These are phyloP conservation scores for Didymella arachidicola DNA, from an alignment of 2,329 filamentous ascomycete species.

Conservation along the genomic window DNA sequence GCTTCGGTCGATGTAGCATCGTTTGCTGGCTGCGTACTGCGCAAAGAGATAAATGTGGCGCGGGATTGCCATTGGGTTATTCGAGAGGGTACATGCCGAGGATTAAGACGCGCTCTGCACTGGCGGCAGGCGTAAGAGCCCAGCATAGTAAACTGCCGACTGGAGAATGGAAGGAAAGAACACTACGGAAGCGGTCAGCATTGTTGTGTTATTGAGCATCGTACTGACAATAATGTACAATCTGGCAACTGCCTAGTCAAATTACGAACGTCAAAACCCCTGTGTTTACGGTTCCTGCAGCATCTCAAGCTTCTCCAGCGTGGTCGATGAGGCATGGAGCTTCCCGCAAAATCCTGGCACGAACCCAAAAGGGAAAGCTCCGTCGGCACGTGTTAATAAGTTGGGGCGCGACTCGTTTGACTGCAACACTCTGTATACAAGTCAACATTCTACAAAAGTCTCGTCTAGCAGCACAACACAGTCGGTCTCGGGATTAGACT, in stretches of 20 bases:
- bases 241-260: neutral
- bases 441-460: neutral
- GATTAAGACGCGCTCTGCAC: constrained; percentile 38
- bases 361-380: constrained; percentile 15
- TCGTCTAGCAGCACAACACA: neutral
- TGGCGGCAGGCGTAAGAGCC: constrained; percentile 46
- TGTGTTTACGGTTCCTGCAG: neutral
- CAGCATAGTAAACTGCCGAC: constrained; percentile 35
- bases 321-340: constrained; percentile 1
- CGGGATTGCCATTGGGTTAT: constrained; percentile 41
- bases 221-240: constrained; percentile 2
- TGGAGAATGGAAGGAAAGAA: constrained; percentile 4
- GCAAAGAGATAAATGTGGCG: constrained; percentile 46
- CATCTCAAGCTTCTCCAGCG: neutral
- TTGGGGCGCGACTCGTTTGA: constrained; percentile 15
- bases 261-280: neutral
- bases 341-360: constrained; percentile 14
- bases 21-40: constrained; percentile 19
- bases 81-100: constrained; percentile 16
- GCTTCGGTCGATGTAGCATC: constrained; percentile 20
- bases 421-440: neutral
- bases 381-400: constrained; percentile 29
- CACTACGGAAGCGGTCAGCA: constrained; percentile 14
- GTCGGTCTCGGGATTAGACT: too few species aligned
- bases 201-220: neutral